Conservation (phyloP, 148 eudicot genomes). For the Rhododendron mucronatum region DNA sequence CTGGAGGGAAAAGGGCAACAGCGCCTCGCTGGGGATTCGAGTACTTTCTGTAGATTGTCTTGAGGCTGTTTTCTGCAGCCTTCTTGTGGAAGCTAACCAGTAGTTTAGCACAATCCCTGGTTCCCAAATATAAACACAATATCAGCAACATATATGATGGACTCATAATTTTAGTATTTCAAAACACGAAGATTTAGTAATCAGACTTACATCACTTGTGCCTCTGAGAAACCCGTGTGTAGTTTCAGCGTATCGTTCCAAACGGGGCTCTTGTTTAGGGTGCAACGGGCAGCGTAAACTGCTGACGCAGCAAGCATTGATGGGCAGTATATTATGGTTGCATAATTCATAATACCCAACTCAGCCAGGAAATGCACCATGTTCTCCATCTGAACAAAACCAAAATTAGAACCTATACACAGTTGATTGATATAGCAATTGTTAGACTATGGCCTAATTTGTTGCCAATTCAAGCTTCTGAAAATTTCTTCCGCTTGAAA, state of each 20-base stretch:
- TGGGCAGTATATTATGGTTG: constrained; percentile 34
- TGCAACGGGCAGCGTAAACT: constrained; percentile 71
- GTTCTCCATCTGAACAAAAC: constrained; percentile 43
- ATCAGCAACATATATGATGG: background rate
- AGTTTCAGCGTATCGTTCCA: constrained; percentile 73
- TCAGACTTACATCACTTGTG: constrained; percentile 44
- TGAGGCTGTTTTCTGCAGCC: constrained; percentile 49
- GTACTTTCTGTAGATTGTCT: constrained; percentile 61
- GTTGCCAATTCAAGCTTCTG: no score
- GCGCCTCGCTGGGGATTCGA: constrained; percentile 40
- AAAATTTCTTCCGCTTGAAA: no score
- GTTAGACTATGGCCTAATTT: background rate
- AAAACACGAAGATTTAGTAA: no score
- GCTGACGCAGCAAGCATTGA: constrained; percentile 92
- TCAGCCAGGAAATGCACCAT: constrained; percentile 72
- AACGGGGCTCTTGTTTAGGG: constrained; percentile 49
- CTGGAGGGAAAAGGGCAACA: constrained; percentile 58
- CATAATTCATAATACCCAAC: constrained; percentile 67
- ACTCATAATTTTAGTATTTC: background rate
- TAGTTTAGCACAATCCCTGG: constrained; percentile 68
- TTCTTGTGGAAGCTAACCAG: constrained; percentile 51
- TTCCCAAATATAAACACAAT: background rate
- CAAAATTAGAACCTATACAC: background rate
- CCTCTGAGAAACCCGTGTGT: constrained; percentile 71
- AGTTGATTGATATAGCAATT: background rate